Conservation (phyloP, 768 basidiomycete species). For the Auricularia heimuer region DNA sequence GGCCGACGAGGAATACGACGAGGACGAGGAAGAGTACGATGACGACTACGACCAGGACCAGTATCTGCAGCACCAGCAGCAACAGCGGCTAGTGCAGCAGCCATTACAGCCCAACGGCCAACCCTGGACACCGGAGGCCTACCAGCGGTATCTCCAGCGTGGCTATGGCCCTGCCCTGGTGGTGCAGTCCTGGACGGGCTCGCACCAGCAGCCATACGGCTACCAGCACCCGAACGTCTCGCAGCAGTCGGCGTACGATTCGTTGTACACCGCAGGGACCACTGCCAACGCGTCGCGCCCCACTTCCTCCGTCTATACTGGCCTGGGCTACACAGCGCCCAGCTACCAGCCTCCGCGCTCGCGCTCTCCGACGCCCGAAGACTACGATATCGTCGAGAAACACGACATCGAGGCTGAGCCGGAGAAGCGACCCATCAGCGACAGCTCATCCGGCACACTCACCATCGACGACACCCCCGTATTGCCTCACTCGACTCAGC, state of each 20-base stretch:
- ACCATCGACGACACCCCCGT: conserved; percentile 4
- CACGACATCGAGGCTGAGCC: conserved; percentile 1
- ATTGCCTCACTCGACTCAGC: conserved; percentile 37
- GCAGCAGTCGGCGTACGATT: background rate
- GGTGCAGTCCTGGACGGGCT: background rate
- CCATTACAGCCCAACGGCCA: too few species aligned
- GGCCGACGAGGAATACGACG: background rate
- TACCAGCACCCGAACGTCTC: background rate
- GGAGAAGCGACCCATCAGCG: background rate
- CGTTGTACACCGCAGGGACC: background rate
- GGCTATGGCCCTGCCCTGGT: background rate
- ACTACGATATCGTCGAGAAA: conserved; percentile 34
- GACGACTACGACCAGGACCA: background rate
- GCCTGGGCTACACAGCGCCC: conserved; percentile 8
- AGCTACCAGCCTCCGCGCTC: conserved; percentile 47
- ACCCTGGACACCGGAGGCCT: too few species aligned
- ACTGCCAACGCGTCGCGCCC: background rate
- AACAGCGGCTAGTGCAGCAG: background rate
- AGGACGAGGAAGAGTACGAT: background rate
- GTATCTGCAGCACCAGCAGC: background rate
- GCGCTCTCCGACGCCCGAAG: conserved; percentile 66
- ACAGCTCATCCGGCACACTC: background rate
- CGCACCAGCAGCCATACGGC: background rate
- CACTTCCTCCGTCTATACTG: background rate
- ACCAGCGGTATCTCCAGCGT: background rate